Conservation (phyloP, 2,329 filamentous ascomycete genomes). For the Colletotrichum sp. region DNA sequence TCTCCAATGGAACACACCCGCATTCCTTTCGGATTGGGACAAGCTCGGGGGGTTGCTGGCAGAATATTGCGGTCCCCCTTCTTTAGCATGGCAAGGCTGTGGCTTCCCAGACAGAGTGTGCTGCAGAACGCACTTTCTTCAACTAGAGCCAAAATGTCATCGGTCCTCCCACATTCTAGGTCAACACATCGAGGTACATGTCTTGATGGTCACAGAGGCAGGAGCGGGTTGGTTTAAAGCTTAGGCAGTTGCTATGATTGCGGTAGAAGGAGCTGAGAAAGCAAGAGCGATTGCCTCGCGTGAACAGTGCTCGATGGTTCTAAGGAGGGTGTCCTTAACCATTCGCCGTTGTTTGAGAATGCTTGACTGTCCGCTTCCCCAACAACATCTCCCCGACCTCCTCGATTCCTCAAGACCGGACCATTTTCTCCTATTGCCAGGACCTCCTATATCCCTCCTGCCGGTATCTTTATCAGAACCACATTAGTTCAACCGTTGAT, state of each 20-base stretch:
- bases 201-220: not conserved
- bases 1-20: not conserved
- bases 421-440: not conserved
- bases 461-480: not conserved
- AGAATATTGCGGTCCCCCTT: not conserved
- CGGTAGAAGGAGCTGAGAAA: not conserved
- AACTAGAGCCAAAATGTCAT: not conserved
- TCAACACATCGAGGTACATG: not conserved
- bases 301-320: not conserved
- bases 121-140: not conserved
- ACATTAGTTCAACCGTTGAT: not conserved
- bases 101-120: not conserved
- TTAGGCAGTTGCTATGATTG: accelerated
- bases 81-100: not conserved
- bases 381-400: not conserved
- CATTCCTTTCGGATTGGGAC: not conserved
- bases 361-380: not conserved
- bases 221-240: not conserved
- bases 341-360: not conserved
- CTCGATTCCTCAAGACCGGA: not conserved
- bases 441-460: not conserved
- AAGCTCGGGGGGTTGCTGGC: not conserved
- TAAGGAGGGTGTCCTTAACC: too few relatives aligned
- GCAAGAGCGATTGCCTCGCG: not conserved
- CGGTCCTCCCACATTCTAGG: not conserved